These are phyloP conservation scores for Talaromyces sp. DNA, from an alignment of 2,329 filamentous ascomycete genomes.

Conservation along the genomic window DNA sequence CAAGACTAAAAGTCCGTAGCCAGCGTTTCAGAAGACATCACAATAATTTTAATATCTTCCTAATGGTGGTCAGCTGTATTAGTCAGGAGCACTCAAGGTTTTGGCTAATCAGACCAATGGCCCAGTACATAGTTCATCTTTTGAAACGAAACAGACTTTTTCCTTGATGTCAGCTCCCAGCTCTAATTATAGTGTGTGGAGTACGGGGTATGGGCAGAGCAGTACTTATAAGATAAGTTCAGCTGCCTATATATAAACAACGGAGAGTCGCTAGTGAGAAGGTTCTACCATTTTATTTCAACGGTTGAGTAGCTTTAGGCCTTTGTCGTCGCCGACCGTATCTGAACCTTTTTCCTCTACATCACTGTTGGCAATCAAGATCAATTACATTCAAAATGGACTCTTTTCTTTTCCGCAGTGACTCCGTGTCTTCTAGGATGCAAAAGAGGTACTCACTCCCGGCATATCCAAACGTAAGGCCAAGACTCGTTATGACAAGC, in stretches of 20 bases:
- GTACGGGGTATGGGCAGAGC: background rate
- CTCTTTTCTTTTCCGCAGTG: background rate
- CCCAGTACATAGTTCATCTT: background rate
- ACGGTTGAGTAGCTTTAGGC: background rate
- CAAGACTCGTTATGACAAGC: too few species aligned
- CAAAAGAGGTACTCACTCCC: slow-evolving; percentile 5
- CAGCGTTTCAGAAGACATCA: background rate
- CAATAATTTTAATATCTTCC: background rate
- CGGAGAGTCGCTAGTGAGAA: background rate
- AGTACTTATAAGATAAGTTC: background rate
- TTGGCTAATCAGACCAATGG: background rate
- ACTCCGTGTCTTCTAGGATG: slow-evolving; percentile 8
- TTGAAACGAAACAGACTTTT: background rate
- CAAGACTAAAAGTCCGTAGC: background rate
- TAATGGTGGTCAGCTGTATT: background rate
- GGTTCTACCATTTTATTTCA: background rate
- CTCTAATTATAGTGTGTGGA: background rate
- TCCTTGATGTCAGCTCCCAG: background rate
- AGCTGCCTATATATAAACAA: background rate
- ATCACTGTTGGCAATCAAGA: background rate
- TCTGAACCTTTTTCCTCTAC: background rate
- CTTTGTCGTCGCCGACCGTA: background rate
- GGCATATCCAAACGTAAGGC: slow-evolving; percentile 4
- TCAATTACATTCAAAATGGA: background rate
- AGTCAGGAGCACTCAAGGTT: background rate